Evolutionary conservation across 129 eudicot species (phyloP).

Genomic region (Scalesia atractyloides): DNA sequence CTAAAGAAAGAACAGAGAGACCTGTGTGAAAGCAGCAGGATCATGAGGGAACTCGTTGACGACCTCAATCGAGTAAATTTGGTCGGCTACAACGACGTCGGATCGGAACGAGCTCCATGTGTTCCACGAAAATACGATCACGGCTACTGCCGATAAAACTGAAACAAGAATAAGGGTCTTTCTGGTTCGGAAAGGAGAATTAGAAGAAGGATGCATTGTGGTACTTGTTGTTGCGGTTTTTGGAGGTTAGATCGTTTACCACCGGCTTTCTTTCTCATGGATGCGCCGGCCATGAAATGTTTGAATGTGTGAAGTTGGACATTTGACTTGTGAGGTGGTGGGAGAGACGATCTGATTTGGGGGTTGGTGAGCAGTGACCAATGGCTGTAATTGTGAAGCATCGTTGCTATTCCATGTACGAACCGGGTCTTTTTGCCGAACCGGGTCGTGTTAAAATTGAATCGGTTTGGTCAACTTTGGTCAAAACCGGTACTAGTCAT

Average conservation of each 20-base stretch:
- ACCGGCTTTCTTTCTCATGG: conserved; percentile 44
- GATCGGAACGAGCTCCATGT: conserved; percentile 34
- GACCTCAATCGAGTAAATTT: conserved; percentile 44
- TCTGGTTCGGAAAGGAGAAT: conserved; percentile 24
- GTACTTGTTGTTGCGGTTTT: conserved; percentile 30
- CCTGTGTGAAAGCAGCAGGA: conserved; percentile 85
- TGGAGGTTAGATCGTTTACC: conserved; percentile 32
- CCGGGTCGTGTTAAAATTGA: too few relatives aligned
- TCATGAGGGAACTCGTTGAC: conserved; percentile 88
- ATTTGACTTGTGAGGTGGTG: conserved; percentile 29
- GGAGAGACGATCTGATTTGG: conserved; percentile 28
- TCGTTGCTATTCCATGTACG: neutral
- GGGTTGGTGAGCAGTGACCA: conserved; percentile 22
- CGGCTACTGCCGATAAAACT: conserved; percentile 23
- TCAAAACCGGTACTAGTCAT: too few relatives aligned
- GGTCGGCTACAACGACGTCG: neutral
- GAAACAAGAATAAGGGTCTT: conserved; percentile 35
- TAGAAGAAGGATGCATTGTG: conserved; percentile 33
- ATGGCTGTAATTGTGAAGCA: neutral
- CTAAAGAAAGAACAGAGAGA: conserved; percentile 1
- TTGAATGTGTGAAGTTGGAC: conserved; percentile 13
- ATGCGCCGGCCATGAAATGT: conserved; percentile 31
- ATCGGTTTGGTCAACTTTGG: too few relatives aligned
- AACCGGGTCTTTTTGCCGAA: too few relatives aligned
- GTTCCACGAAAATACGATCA: conserved; percentile 46